Conservation (phyloP, 2,329 filamentous ascomycete species). For the Xylaria sp. region DNA sequence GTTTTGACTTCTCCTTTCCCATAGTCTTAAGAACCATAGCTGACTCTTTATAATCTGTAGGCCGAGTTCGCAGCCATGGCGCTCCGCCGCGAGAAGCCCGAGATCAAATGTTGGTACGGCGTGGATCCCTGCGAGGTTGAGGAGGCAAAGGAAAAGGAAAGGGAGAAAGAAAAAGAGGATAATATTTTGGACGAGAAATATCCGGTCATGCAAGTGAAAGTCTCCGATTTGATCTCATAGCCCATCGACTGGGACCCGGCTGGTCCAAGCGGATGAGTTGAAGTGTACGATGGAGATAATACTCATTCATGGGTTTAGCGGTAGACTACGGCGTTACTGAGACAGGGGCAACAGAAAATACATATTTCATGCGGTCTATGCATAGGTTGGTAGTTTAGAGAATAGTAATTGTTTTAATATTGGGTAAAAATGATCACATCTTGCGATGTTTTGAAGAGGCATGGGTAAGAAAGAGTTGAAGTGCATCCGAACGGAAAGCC, state of each 20-base stretch:
- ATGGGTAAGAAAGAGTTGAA: background rate
- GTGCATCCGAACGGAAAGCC: too few species aligned
- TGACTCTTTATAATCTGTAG: background rate
- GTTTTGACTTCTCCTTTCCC: background rate
- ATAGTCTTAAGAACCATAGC: background rate
- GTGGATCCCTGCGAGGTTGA: constrained; percentile 11
- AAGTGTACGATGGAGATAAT: too few species aligned
- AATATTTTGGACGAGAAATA: background rate
- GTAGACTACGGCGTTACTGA: too few species aligned
- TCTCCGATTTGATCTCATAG: background rate
- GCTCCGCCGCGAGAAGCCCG: background rate
- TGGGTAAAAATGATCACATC: too few species aligned
- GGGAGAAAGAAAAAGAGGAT: background rate
- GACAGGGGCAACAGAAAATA: too few species aligned
- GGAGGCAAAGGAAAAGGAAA: background rate
- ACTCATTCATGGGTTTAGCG: too few species aligned
- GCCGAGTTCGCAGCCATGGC: constrained; percentile 11
- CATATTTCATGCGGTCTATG: too few species aligned
- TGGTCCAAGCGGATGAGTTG: too few species aligned
- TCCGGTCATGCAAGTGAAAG: background rate
- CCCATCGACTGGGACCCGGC: too few species aligned
- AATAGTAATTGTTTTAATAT: too few species aligned
- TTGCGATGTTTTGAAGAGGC: too few species aligned
- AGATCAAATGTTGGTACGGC: constrained; percentile 5
- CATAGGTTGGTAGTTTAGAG: background rate